Percentiles rank a stretch among this genome's conserved stretches.
Evolutionary conservation across 345 rosid genomes (phyloP).

Genomic region (Camelina neglecta): DNA sequence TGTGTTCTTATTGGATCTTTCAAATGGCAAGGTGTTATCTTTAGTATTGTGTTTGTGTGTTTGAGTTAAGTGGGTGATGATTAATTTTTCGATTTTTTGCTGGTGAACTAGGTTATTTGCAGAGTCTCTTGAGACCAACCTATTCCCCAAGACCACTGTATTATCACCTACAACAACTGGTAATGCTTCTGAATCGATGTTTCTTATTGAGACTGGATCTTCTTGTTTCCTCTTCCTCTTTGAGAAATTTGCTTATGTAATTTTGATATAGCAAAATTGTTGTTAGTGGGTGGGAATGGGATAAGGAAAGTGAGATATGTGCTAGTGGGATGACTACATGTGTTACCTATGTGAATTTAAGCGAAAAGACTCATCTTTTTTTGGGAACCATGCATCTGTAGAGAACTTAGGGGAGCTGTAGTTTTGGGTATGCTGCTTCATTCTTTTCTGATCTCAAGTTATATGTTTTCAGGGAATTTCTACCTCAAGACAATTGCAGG

Average conservation of each 20-base stretch:
- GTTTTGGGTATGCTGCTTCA: neutral
- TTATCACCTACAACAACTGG: slow-evolving; percentile 73
- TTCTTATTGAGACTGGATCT: neutral
- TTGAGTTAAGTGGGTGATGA: slow-evolving; percentile 7
- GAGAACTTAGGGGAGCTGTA: neutral
- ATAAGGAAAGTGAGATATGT: neutral
- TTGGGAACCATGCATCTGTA: slow-evolving; percentile 1
- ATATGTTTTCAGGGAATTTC: slow-evolving; percentile 65
- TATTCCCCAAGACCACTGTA: slow-evolving; percentile 55
- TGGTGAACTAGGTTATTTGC: slow-evolving; percentile 50
- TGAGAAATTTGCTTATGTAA: neutral
- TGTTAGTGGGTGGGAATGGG: neutral
- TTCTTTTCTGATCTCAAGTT: slow-evolving; percentile 16
- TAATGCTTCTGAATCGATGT: slow-evolving; percentile 38
- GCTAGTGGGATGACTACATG: neutral
- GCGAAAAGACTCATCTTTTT: neutral
- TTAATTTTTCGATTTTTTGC: neutral
- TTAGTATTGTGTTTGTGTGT: neutral
- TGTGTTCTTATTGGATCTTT: neutral
- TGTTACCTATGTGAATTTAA: neutral
- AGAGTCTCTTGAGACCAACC: slow-evolving; percentile 53
- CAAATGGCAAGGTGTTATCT: slow-evolving; percentile 1
- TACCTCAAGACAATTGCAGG: slow-evolving; percentile 65
- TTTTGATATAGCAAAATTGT: no score
- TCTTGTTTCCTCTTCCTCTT: slow-evolving; percentile 5